Base-by-base conservation (phyloP, 1,284 basidiomycete species). In the Pholiota adiposa region DNA sequence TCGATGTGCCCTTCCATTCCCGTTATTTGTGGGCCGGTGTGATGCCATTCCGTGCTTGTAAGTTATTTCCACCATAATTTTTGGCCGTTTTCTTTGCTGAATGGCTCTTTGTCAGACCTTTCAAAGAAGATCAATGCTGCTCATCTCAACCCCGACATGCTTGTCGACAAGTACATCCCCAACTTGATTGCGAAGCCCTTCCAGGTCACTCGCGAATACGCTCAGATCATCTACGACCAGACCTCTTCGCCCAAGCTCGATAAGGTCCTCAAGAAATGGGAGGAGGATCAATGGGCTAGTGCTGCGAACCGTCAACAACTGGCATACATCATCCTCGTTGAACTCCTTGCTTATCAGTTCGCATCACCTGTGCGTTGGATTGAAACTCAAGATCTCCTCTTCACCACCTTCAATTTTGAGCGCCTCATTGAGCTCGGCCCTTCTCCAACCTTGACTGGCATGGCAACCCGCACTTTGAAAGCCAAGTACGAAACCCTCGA, bases 1-100 rank as follows among this genome's bases (percentile, higher is more conserved):
- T 99, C 70, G 97, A 99, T 70, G 97, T 99, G 11, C 97, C 97
- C 11, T 99, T 99, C 92, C 97, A 99, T 77, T 96, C 97, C 8
- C 91, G 94, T 67, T 98, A 98, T 79, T 86, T 99, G 49, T 96
- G 97, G 97, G 95, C 96, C 31, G 97, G 97, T 74, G 97, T 99
- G 52, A 87, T 98, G 87, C 95, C 94, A 3, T 97, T 97, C 91
- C 88, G 94, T 66, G 92, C 92, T 50, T 95, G 92, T 94, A 72
- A 76, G 90, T 81, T 41, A n/a, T n/a, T 16, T 11, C 14, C 14
- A n/a, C 12, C 16, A 4, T 38, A 16, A 38, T 14, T n/a, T 38
- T 38, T 11, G 36, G 9, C 36, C 36, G 14, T 38, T 14, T 38
- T 38, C 16, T 27, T 50, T 56, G 12, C 62, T 74, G n/a, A n/a